phyloP scores from a whole-genome alignment of 352 stramenopile genomes.

The Blastocystis sp. region DNA sequence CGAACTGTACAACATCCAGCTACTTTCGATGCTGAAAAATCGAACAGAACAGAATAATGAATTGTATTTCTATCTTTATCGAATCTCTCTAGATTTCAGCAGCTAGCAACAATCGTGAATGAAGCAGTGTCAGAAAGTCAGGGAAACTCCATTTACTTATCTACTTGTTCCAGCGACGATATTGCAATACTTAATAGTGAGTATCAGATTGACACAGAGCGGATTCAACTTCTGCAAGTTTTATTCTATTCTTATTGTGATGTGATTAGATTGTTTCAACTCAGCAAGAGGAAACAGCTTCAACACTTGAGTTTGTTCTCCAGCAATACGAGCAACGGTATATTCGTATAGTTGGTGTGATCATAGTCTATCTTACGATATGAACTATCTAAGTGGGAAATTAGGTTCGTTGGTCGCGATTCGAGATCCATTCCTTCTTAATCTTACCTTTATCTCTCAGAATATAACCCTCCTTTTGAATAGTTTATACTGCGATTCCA shows the following conservation, averaged over 20 bases:
- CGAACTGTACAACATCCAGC: background rate
- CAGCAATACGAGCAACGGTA: background rate
- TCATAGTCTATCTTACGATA: background rate
- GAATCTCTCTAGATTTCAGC: background rate
- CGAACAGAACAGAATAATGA: background rate
- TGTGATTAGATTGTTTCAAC: background rate
- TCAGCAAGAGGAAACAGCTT: background rate
- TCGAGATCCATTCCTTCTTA: background rate
- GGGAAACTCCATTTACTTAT: background rate
- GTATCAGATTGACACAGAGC: background rate
- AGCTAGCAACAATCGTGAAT: background rate
- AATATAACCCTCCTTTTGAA: background rate
- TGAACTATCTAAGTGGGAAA: background rate
- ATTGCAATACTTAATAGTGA: background rate
- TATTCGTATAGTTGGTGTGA: background rate
- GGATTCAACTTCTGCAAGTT: background rate
- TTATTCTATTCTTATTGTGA: background rate
- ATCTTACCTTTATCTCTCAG: background rate
- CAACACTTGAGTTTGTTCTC: background rate
- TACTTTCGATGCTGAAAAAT: background rate
- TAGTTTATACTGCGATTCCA: background rate
- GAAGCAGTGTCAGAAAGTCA: background rate
- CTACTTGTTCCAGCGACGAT: background rate
- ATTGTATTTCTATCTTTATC: background rate
- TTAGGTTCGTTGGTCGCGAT: background rate